Conservation (phyloP, 1,284 basidiomycete genomes). For the Sphagnurus paluster region DNA sequence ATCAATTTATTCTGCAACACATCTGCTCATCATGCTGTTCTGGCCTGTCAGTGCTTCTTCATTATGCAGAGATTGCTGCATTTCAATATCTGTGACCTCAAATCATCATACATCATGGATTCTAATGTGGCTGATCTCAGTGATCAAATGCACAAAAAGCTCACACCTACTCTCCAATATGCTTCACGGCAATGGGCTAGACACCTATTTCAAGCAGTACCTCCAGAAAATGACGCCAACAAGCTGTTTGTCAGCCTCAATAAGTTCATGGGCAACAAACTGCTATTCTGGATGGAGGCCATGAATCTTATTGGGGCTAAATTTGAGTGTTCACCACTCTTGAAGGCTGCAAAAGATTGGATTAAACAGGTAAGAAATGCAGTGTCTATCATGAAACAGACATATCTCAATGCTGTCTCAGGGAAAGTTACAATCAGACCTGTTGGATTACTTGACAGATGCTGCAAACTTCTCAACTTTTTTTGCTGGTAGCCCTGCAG, state of each 20-base stretch:
- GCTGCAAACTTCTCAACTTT: conserved; percentile 18
- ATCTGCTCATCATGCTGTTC: conserved; percentile 13
- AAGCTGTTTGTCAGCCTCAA: too few species aligned
- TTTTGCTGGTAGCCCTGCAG: conserved; percentile 18
- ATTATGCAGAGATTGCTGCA: conserved; percentile 13
- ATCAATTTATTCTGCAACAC: conserved; percentile 7
- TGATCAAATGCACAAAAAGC: conserved; percentile 12
- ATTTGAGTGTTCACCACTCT: conserved; percentile 8
- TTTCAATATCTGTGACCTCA: conserved; percentile 21
- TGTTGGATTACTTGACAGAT: conserved; percentile 20
- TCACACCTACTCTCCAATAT: conserved; percentile 18
- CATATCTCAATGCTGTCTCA: too few species aligned
- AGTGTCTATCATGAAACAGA: neutral
- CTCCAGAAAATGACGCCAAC: neutral
- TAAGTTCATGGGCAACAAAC: too few species aligned
- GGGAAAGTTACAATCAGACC: too few species aligned
- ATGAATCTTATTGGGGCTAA: conserved; percentile 11
- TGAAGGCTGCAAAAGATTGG: conserved; percentile 18
- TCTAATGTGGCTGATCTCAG: conserved; percentile 7
- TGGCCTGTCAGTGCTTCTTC: conserved; percentile 18
- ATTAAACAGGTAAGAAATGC: conserved; percentile 12
- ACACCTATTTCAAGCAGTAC: conserved; percentile 9
- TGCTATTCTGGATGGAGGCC: conserved; percentile 17
- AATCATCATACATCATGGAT: conserved; percentile 17
- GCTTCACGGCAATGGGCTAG: conserved; percentile 18